phyloP scores from a whole-genome alignment of 2,329 filamentous ascomycete species.

The Aspergillus persii region DNA sequence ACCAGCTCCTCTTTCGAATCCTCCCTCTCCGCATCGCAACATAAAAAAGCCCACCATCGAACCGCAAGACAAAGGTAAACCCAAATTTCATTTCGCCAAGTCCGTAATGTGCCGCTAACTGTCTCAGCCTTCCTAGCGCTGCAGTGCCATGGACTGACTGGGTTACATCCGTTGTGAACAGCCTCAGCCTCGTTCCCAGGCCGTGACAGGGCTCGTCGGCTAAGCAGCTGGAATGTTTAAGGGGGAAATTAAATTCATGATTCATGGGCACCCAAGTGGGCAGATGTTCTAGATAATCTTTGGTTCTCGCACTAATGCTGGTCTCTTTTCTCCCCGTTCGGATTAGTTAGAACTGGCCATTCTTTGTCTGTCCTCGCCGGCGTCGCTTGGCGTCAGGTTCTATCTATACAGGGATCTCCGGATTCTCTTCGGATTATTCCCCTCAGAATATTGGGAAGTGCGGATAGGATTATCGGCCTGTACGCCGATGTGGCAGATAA shows the following conservation, averaged over 20 bases:
- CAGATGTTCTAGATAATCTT: too few species aligned
- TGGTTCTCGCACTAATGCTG: too few species aligned
- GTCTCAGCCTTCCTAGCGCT: slow-evolving; percentile 1
- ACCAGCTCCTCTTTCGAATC: too few species aligned
- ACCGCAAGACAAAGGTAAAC: not conserved
- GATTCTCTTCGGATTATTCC: not conserved
- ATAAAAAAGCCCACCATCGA: too few species aligned
- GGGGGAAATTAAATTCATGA: not conserved
- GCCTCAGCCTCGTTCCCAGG: not conserved
- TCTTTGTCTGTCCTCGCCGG: not conserved
- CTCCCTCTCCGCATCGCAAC: too few species aligned
- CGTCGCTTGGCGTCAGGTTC: not conserved
- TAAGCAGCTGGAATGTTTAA: not conserved
- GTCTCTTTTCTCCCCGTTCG: too few species aligned
- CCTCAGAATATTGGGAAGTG: too few species aligned
- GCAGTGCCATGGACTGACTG: not conserved
- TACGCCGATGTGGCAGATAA: not conserved
- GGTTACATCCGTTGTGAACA: not conserved
- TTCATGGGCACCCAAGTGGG: too few species aligned
- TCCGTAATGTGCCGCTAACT: not conserved
- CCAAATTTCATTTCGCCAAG: not conserved
- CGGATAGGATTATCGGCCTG: not conserved
- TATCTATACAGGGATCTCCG: not conserved
- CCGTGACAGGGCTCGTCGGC: not conserved
- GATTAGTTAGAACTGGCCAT: not conserved